Evolutionary conservation across 2,329 filamentous ascomycete species (phyloP), one percentile per base, ranked within the genome.

Genomic region (Penicillium sp.): DNA sequence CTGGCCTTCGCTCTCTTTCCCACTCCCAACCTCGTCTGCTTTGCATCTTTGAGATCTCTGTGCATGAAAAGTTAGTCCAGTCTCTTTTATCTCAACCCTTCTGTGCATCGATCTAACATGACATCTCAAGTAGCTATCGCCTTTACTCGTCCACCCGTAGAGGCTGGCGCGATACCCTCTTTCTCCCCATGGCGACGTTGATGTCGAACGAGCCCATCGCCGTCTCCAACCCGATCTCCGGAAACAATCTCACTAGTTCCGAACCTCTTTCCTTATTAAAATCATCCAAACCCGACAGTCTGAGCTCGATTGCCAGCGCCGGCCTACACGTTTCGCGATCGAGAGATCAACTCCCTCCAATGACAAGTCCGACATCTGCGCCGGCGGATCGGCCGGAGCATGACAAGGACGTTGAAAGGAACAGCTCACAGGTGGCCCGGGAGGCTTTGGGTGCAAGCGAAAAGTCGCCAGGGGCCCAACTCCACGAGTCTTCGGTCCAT

Each of bases 321-420:
- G 68, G 71, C n/a, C 50, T 73, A 40, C 70, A 71, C 63, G 66
- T 72, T 38, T 70, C 67, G 31, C 67, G 70, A 50, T 67, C 67
- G 25, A 62, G 64, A 42, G 64, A 66, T 29, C 62, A 67, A 12
- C 58, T 70, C 35, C 59, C 68, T 34, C 63, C 53, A 66, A 77
- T 63, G 69, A 65, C 61, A 58, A 72, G 61, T 69, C 75, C 63
- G 79, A 87, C 69, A 78, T 82, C 19, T 72, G 86, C 56, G 52
- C 53, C 62, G 41, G 53, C 55, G 45, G 66, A 68, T 53, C 63
- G 63, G 44, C 60, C 59, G 45, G 68, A 64, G 28, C 62, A 63
- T 25, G 68, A 68, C 28, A 63, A 63, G 46, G 65, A 67, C 28
- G 42, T 58, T 9, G 58, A 68, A 45, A 66, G 65, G 38, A 69